phyloP scores from a whole-genome alignment of 352 stramenopile genomes.

The Thraustochytrium striatum region DNA sequence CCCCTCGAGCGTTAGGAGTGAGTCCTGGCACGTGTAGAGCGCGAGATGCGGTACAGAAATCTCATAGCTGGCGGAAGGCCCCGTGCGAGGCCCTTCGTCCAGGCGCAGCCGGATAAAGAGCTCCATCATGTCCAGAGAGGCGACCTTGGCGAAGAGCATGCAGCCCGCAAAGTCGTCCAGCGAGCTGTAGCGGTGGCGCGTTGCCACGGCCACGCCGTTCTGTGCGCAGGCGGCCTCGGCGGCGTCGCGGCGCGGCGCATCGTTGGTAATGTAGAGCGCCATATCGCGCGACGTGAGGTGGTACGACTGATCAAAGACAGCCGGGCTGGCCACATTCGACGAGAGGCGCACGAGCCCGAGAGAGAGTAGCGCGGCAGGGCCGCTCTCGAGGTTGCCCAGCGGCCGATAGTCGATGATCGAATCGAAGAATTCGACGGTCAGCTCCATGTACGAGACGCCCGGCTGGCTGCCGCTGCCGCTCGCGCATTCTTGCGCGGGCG shows the following conservation, averaged over 20 bases:
- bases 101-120: not conserved
- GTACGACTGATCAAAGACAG: constrained; percentile 15
- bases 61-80: not conserved
- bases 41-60: constrained; percentile 22
- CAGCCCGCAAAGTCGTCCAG: constrained; percentile 19
- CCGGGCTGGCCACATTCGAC: constrained; percentile 19
- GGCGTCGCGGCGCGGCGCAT: not conserved
- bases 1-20: constrained; percentile 1
- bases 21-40: constrained; percentile 41
- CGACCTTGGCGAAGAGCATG: constrained; percentile 38
- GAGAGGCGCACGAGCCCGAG: constrained; percentile 38
- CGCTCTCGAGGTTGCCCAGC: not conserved
- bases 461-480: not conserved
- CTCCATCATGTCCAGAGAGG: constrained; percentile 40
- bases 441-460: constrained; percentile 6
- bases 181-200: not conserved
- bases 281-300: constrained; percentile 26
- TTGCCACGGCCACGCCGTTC: too few relatives aligned
- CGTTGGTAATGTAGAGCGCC: constrained; percentile 29
- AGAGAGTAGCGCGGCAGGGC: not conserved
- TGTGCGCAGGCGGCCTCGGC: too few relatives aligned
- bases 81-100: not conserved
- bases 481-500: not conserved
- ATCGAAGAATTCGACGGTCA: constrained; percentile 43
- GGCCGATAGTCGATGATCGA: constrained; percentile 8